Base-by-base conservation (phyloP, 1,284 basidiomycete species). In the Afroboletus lepidellus region DNA sequence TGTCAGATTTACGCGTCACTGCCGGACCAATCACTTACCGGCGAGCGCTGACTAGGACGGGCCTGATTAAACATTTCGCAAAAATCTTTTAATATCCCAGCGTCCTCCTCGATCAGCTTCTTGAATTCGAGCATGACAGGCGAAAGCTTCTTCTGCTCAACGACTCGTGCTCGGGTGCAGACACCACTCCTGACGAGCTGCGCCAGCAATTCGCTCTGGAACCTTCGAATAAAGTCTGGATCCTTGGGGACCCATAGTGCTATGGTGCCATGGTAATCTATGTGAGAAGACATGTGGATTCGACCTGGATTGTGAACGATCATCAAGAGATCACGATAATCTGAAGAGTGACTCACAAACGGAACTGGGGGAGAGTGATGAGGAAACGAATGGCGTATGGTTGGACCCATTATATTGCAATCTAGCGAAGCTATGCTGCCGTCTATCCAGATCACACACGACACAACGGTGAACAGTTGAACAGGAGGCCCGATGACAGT, bases 31-130 rank as follows among this genome's bases (percentile, higher is more conserved):
- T 4, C 15, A 30, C 57, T 56, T 41, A 61, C 64, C 20, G n/a
- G n/a, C n/a, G 42, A 44, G 12, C 16, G 24, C 18, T 51, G 44
- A 0, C 48, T 16, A 12, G 20, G 11, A n/a, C 38, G 48, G 23
- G 57, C 54, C 20, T 64, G 57, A 2, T 57, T 41, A 24, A 67
- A 67, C 46, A 74, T 63, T 32, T 66, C 57, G 8, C 65, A 56
- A 52, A 78, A 77, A 15, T 71, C 67, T 66, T 70, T 74, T 46
- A 61, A 70, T 15, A 79, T 59, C 16, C 68, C 57, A 0, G 69
- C 55, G 48, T 76, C 70, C 20, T 63, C 62, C 51, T 79, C 72
- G 27, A 79, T 73, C 42, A 72, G 27, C n/a, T 69, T 59, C 55
- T 72, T 65, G 60, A 78, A 75, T 46, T 77, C 68, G 32, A 70